phyloP scores from a whole-genome alignment of 179 eudicot genomes.

The Drosera spatulata region DNA sequence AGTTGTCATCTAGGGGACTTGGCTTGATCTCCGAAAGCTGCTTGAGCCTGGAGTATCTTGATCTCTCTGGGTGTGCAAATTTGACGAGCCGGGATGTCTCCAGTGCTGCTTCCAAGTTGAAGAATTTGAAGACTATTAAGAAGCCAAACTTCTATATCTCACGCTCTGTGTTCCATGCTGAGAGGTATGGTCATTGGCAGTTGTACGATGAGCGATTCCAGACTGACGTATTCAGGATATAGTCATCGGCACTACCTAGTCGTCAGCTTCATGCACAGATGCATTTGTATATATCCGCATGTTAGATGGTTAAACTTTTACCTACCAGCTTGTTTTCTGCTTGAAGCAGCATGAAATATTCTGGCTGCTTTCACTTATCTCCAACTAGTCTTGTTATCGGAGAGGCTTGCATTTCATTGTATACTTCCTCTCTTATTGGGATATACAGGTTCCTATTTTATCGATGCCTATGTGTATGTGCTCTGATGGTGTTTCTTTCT shows the following conservation, averaged over 20 bases:
- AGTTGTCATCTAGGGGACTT: conserved; percentile 62
- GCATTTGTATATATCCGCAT: too few relatives aligned
- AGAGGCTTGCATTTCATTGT: too few relatives aligned
- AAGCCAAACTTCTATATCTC: conserved; percentile 85
- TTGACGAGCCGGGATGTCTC: conserved; percentile 66
- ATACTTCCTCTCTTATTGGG: too few relatives aligned
- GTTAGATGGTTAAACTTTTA: too few relatives aligned
- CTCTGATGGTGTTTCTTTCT: too few relatives aligned
- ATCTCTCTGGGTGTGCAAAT: conserved; percentile 68
- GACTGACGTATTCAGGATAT: conserved; percentile 78
- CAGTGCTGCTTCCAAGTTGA: conserved; percentile 30
- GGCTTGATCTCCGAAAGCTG: conserved; percentile 59
- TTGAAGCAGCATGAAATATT: too few relatives aligned
- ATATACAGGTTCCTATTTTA: too few relatives aligned
- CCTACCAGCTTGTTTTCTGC: too few relatives aligned
- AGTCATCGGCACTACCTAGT: conserved; percentile 3
- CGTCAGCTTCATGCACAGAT: too few relatives aligned
- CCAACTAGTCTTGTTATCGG: too few relatives aligned
- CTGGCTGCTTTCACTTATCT: too few relatives aligned
- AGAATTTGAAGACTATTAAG: conserved; percentile 50
- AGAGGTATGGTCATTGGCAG: conserved; percentile 86
- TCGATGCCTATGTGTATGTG: too few relatives aligned
- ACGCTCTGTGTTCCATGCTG: conserved; percentile 53
- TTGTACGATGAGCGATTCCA: conserved; percentile 91
- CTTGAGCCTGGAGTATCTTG: conserved; percentile 45